Base-by-base conservation (phyloP, 345 rosid genomes). In the Excoecaria cochinchinensis region DNA sequence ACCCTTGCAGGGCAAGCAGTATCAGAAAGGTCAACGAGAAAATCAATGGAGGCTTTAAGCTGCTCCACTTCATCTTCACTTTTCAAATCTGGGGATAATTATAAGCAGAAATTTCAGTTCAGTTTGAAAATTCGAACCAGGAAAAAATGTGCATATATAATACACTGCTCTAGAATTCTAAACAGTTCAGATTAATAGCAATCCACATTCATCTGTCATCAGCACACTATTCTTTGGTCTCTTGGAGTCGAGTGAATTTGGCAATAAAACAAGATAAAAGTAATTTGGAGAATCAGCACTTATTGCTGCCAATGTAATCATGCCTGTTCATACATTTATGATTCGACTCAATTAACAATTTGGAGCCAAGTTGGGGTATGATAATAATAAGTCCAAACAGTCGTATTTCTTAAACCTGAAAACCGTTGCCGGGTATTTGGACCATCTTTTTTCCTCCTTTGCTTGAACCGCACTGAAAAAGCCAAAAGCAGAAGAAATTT, bases 1-100 rank as follows among this genome's bases (percentile, higher is more conserved):
- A 66, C 59, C 65, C 89, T 83, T 61, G 88, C 97, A 57, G 78
- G 80, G 70, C 83, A 82, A 82, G 74, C 80, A 22, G 83, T 73
- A 36, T 88, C 82, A n/a, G 89, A 89, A 9, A 95, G 90, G 31
- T 93, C 90, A 76, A 90, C 81, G 22, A 93, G 94, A 87, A 93
- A 89, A 82, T 91, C 95, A 77, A 85, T 84, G 1, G 98, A 87
- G 50, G 95, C 88, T 80, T 84, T 84, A 12, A 95, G 88, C 75
- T 87, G 88, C 75, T 91, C 97, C 52, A 74, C 75, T 82, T 88
- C 91, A 74, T 89, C 90, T 77, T 84, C 91, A 72, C 50, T 73
- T 58, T 51, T 86, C 13, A 78, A 67, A 31, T 89, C 97, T 95
- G 88, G 74, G 79, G 75, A 70, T 67, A 13, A 66, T 24, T 36